Percentiles rank a stretch among this genome's conserved stretches.
These are phyloP conservation scores for Phellopilus nigrolimitatus DNA, from an alignment of 1,284 basidiomycete genomes.

Conservation along the genomic window DNA sequence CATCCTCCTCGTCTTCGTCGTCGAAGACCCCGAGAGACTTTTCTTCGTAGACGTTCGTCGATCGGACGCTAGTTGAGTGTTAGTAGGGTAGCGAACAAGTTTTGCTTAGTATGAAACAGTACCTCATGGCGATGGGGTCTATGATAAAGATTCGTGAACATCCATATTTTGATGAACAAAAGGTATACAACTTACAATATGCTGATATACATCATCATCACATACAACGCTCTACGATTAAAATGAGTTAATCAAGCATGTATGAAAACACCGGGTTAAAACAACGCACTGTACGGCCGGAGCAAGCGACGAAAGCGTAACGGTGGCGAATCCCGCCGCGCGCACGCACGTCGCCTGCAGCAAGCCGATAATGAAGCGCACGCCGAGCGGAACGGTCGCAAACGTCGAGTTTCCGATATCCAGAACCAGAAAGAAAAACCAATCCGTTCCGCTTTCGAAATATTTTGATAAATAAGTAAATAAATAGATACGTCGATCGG, in stretches of 20 bases:
- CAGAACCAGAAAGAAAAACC: conserved; percentile 83
- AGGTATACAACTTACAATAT: conserved; percentile 49
- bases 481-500: background rate
- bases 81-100: background rate
- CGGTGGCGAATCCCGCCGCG: conserved; percentile 82
- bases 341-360: conserved; percentile 80
- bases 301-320: conserved; percentile 67
- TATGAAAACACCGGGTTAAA: conserved; percentile 1
- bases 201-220: conserved; percentile 86
- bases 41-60: conserved; percentile 98
- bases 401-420: conserved; percentile 81
- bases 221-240: conserved; percentile 66
- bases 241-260: conserved; percentile 22
- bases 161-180: conserved; percentile 9
- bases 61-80: conserved; percentile 57
- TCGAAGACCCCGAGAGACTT: conserved; percentile 73
- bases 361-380: conserved; percentile 59
- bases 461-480: background rate
- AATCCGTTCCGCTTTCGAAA: conserved; percentile 69
- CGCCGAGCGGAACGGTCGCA: conserved; percentile 64
- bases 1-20: conserved; percentile 34
- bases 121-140: conserved; percentile 67
- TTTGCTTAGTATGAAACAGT: background rate
- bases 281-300: conserved; percentile 76
- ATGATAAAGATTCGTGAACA: conserved; percentile 19